A percentile compares a stretch with the other conserved stretches of the same genome.
These are phyloP conservation scores for Lepidium campestre DNA, from an alignment of 441 rosid species.

Conservation along the genomic window DNA sequence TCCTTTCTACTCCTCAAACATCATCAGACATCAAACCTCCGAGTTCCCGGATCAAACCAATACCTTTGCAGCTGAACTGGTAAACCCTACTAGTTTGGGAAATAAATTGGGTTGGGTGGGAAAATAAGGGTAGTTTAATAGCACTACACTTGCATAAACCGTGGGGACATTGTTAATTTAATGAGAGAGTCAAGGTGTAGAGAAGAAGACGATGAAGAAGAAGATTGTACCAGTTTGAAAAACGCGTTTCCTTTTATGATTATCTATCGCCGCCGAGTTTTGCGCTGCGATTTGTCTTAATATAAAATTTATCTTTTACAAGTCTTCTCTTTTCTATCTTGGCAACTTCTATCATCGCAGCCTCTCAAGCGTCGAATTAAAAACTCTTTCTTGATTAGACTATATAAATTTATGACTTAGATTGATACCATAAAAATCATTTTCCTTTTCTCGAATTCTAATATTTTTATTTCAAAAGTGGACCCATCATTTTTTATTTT, in stretches of 20 bases:
- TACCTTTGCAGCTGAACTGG: background rate
- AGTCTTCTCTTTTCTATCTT: constrained; percentile 15
- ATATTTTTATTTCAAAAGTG: background rate
- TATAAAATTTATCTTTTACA: background rate
- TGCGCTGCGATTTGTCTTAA: constrained; percentile 18
- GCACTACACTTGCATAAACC: constrained; percentile 24
- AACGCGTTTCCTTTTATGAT: constrained; percentile 17
- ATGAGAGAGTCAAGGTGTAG: constrained; percentile 15
- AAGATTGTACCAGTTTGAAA: constrained; percentile 10
- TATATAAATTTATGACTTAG: too few species aligned
- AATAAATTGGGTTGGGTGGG: constrained; percentile 4
- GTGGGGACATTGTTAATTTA: constrained; percentile 8
- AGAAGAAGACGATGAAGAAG: constrained; percentile 17
- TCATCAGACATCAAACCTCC: background rate
- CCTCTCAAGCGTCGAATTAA: background rate
- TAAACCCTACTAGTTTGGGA: constrained; percentile 1
- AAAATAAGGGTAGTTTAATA: constrained; percentile 15
- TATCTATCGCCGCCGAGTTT: constrained; percentile 22
- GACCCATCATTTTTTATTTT: background rate
- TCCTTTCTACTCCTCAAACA: background rate
- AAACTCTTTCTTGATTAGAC: background rate
- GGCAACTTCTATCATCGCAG: constrained; percentile 10
- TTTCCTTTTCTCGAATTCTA: background rate
- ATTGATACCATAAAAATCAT: background rate
- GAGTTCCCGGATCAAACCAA: background rate